Percentiles rank a stretch among this genome's conserved stretches.
Conservation (phyloP, 176 grass and related monocot genomes). For the Zoysia pacifica region DNA sequence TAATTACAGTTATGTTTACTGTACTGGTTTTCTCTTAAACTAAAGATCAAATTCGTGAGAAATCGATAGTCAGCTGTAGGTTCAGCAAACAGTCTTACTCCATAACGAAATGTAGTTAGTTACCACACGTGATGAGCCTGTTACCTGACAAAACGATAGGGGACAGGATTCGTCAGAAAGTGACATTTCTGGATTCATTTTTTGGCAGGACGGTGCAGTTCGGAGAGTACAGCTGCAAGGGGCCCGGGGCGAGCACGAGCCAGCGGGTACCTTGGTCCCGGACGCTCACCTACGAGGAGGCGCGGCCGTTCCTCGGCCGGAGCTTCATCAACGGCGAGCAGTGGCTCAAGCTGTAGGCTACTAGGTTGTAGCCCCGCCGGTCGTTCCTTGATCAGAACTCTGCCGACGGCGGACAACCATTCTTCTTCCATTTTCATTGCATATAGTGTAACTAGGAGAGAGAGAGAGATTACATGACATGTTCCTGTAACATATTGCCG, state of each 20-base stretch:
- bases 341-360: conserved; percentile 56
- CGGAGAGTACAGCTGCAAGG: conserved; percentile 77
- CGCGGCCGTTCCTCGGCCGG: conserved; percentile 65
- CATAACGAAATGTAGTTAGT: conserved; percentile 19
- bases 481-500: conserved; percentile 17
- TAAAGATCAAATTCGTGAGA: background rate
- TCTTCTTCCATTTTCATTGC: conserved; percentile 1
- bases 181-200: conserved; percentile 6
- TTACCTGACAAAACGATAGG: conserved; percentile 5
- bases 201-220: conserved; percentile 73
- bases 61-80: conserved; percentile 6
- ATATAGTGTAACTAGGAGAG: conserved; percentile 34
- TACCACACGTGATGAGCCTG: conserved; percentile 23
- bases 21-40: background rate
- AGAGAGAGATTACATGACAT: conserved; percentile 5
- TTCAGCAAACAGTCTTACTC: conserved; percentile 34
- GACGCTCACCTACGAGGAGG: conserved; percentile 73
- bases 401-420: conserved; percentile 54
- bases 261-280: conserved; percentile 74
- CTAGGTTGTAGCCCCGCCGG: conserved; percentile 32
- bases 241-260: conserved; percentile 60
- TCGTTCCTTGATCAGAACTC: conserved; percentile 52
- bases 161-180: background rate
- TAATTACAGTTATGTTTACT: background rate
- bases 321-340: conserved; percentile 75